Evolutionary conservation across 2,329 filamentous ascomycete genomes (phyloP), one percentile per base, ranked within the genome.

Genomic region (Fusarium chlamydosporum): DNA sequence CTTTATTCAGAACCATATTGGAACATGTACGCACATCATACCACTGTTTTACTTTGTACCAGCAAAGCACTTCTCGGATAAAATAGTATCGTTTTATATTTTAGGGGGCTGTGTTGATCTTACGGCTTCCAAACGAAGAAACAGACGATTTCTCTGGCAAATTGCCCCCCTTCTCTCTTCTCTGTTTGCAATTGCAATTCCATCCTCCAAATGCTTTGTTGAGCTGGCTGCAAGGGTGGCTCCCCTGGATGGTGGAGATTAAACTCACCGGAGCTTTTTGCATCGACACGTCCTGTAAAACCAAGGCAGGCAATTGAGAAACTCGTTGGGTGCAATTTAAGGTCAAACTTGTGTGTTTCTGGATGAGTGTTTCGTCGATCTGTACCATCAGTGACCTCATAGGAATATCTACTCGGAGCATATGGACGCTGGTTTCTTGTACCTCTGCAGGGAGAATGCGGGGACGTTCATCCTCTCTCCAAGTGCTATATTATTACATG

Each of bases 1-100:
- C 26, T 34, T 33, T 15, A 26, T 45, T 52, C 31, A 56, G 38
- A 37, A 51, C 40, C 16, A 40, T 15, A 38, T 38, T 48, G 34
- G 20, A 50, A 42, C 35, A 45, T 33, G 45, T 34, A 38, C 52
- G 27, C 51, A 57, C 48, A 56, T 56, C 58, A 72, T 69, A 72
- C 70, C 67, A 68, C 31, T 27, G 51, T 48, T 58, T 61, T 35
- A 23, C 37, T 64, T 38, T 58, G 55, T 48, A 65, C 61, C 52
- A 53, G 57, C 56, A 65, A 60, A 42, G 45, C 37, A 59, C 23
- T 34, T 38, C 48, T 59, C 26, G 35, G 29, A 47, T 47, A 65
- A 38, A 50, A 59, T 20, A 59, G 45, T 63, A 16, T 43, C 43
- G 50, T 12, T 38, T 40, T 51, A 63, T 46, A 59, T 52, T 16